Evolutionary conservation across 768 basidiomycete species (phyloP), one percentile per base, ranked within the genome.

Genomic region (Pisolithus marmoratus): DNA sequence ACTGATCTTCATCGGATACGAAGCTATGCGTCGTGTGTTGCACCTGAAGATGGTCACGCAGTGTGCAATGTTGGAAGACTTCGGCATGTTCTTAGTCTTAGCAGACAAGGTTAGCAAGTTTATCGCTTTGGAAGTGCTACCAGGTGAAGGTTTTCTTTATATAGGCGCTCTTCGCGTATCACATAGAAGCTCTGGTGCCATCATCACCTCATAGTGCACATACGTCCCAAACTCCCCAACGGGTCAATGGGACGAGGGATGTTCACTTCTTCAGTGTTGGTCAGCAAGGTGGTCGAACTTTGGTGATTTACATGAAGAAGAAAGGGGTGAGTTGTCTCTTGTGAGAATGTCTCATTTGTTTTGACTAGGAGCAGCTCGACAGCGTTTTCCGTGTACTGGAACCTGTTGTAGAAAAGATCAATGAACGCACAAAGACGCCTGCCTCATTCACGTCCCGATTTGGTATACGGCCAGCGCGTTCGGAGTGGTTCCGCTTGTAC

Each of bases 371-470:
- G 20, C 47, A 84, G 78, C 75, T 90, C 58, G 91, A 95, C 62
- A 94, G 90, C 51, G 87, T 96, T 46, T 97, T 99, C 80, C 90
- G 90, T 49, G 93, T 95, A 6, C 79, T 99, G n/a, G 95, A 99
- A 59, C 95, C 95, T 3, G 90, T 98, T n/a, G 79, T 84, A 4
- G 90, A 86, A 58, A 91, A 90, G 68, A 92, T 87, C 60, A 87
- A 85, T 49, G 89, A 90, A 67, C 79, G 83, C 60, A 75, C 80
- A 27, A 85, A 83, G 61, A 81, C 81, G 0, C 83, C 87, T 2
- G 80, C 79, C 38, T 84, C 85, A 6, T 75, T 91, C 50, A 79
- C 86, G 8, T 82, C 83, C 54, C 82, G 87, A 20, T 79, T 90
- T 23, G 85, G 87, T 17, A 81, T 92, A 64, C 80, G 92, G 8